Evolutionary conservation across 1,139 yeast genomes (phyloP).

Genomic region (Debaryomycetaceae sp.): DNA sequence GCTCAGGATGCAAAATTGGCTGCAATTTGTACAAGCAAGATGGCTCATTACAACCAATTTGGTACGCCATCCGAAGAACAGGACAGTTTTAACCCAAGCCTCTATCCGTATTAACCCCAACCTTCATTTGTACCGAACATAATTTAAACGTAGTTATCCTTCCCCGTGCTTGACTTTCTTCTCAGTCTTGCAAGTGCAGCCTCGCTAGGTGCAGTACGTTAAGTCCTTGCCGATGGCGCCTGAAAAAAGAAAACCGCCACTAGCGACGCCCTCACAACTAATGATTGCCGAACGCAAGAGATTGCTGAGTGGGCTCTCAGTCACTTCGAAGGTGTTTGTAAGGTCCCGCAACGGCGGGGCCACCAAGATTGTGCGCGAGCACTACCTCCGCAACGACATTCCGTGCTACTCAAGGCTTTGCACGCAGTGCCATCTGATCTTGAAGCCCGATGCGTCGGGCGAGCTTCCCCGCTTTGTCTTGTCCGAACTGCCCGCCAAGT

Average conservation of each 20-base stretch:
- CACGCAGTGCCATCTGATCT: conserved; percentile 51
- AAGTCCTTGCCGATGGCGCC: no score
- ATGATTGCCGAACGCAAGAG: conserved; percentile 36
- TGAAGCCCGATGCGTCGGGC: conserved; percentile 54
- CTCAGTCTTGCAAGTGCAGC: no score
- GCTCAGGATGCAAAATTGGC: no score
- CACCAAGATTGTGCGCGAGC: conserved; percentile 87
- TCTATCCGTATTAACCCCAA: no score
- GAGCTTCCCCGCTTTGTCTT: conserved; percentile 47
- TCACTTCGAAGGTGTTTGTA: conserved; percentile 88
- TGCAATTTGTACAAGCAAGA: no score
- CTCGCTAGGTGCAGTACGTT: no score
- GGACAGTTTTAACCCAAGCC: no score
- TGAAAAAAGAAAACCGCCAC: background rate
- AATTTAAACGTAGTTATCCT: no score
- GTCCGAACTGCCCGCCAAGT: conserved; percentile 44
- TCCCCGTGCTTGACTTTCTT: no score
- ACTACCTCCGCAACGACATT: conserved; percentile 85
- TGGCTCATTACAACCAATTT: no score
- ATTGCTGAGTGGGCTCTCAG: conserved; percentile 56
- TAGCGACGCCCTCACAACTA: background rate
- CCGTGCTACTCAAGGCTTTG: conserved; percentile 84
- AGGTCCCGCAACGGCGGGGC: conserved; percentile 89
- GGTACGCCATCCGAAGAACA: no score
- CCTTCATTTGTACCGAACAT: no score